Evolutionary conservation across 371 early-diverging fungal genomes (phyloP), one percentile per base, ranked within the genome.

Genomic region (Batkoa obscura): DNA sequence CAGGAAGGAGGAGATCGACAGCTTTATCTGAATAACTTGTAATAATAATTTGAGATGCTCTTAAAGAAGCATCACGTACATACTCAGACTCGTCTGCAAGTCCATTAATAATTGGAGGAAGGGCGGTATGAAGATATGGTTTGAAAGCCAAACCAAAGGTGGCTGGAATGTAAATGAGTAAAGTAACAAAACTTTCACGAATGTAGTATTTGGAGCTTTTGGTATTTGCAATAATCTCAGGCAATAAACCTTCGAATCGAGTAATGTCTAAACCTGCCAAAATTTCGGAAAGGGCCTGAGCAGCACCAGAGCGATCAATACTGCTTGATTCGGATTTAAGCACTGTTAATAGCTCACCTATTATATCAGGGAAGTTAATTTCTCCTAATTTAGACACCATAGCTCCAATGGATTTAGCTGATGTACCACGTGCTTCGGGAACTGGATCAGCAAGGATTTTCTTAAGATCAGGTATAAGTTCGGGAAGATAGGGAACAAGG

Each of bases 221-320:
- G 9, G 86, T 75, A 67, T 88, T 88, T 59, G 78, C 75, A 47
- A 95, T 67, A 42, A 96, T 80, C 58, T 91, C 92, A 2, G 94
- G 93, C 57, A 97, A 72, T 49, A 95, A 66, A 12, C 75, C 81
- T 57, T 92, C 90, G 64, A 96, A 60, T n/a, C 87, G 78, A 45
- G 79, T 80, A 54, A 91, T 60, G 32, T 94, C 95, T 33, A 94
- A 72, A 46, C 93, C 96, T 2, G 89, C 79, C 13, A 95, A 69
- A 2, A 97, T 83, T 67, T 97, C 98, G 33, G 84, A 79, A 52
- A 97, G 76, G 64, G 94, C 98, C 72, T 97, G 96, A 1, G 98
- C 95, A 43, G 97, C 91, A 66, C 98, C 98, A 56, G 86, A 84
- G 43, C 96, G 81, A 62, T 97, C 96, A 10, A 94, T 92, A 52